Evolutionary conservation across 1,139 yeast species (phyloP), one percentile per base, ranked within the genome.

Genomic region (Candida mesenterica): DNA sequence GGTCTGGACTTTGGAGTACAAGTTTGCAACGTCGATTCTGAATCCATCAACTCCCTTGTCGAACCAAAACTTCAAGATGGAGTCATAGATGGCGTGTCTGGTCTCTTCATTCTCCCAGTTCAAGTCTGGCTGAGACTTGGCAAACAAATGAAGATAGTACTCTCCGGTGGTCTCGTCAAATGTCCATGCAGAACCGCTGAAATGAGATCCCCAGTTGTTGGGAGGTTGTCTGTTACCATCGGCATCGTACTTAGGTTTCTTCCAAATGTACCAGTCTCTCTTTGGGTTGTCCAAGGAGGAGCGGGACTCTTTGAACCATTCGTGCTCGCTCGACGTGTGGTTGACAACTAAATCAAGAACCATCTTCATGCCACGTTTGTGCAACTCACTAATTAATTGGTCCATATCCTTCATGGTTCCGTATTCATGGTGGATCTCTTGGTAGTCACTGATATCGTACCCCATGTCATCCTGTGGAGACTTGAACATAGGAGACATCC

Each of bases 391-490:
- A 39, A 77, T 71, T 52, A 77, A 61, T 13, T 52, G 44, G 44
- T 74, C 73, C 70, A 72, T 68, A 45, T 73, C 79, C 34, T 68
- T 67, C 55, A 75, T 52, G 8, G 77, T 66, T 31, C 83, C 83
- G 50, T 75, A 77, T 43, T 61, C 61, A 4, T 75, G 72, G 51
- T 75, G 68, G 25, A 77, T 65, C n/a, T 57, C 64, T 48, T 72
- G 65, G 52, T 77, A 77, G 54, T 77, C 72, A 25, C 74, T 59
- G 45, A 77, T 74, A 49, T 77, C 83, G 52, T 77, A 77, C 2
- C 83, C 83, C 82, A 77, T 77, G 49, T 77, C 83, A 31, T 72
- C 74, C 48, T 73, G 77, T 3, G 83, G 83, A 2, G 79, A 72
- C 42, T 73, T 77, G 55, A 65, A 76, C 63, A 73, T 71, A 25